These are phyloP conservation scores for Croton setiger DNA, from an alignment of 441 rosid genomes.

Conservation along the genomic window DNA sequence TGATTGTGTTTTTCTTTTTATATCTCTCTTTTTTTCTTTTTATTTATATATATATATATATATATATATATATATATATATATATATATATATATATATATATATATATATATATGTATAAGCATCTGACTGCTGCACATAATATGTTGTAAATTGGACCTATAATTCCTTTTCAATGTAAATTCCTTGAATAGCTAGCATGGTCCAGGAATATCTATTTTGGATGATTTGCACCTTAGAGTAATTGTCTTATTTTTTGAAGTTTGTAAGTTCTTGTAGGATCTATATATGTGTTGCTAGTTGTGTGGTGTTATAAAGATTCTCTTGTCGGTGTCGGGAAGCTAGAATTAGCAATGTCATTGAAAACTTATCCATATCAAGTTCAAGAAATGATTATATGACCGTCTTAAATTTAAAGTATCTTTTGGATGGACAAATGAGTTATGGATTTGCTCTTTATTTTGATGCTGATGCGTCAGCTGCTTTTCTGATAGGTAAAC, in stretches of 20 bases:
- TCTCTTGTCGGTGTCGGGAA: neutral
- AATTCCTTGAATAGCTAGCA: conserved; percentile 1
- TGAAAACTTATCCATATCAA: neutral
- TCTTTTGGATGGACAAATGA: no score
- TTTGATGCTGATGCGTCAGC: conserved; percentile 4
- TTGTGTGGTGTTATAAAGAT: neutral
- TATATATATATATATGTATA: no score
- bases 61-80: no score
- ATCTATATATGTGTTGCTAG: neutral
- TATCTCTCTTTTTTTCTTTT: no score
- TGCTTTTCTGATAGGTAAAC: neutral
- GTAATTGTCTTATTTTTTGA: neutral
- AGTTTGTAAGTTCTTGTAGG: neutral
- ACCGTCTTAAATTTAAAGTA: no score
- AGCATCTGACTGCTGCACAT: neutral
- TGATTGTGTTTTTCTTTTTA: no score
- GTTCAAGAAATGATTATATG: no score
- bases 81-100: no score
- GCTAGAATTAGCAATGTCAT: neutral
- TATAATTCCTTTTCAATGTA: neutral
- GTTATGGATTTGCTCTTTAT: neutral
- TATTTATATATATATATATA: no score
- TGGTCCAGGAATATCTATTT: neutral
- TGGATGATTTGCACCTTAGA: conserved; percentile 2
- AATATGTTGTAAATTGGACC: neutral